phyloP scores from a whole-genome alignment of 2,329 filamentous ascomycete genomes.

The Ophiostoma fasciatum region DNA sequence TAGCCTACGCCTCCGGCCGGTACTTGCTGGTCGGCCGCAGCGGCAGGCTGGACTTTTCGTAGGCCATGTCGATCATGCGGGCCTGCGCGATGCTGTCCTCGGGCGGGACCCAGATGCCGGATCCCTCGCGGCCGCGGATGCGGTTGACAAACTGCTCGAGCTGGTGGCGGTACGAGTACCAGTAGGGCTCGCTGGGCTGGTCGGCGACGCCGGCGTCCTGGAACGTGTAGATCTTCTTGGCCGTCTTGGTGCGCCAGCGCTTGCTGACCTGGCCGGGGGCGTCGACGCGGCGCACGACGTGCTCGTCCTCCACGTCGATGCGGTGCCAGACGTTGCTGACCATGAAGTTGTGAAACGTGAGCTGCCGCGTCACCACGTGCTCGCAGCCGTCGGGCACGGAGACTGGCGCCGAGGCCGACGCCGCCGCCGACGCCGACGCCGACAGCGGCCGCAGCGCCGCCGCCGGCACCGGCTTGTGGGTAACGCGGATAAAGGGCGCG shows the following conservation, averaged over 20 bases:
- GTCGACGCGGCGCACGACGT: conserved; percentile 15
- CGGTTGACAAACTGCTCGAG: conserved; percentile 34
- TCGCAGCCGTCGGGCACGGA: conserved; percentile 5
- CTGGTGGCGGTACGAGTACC: conserved; percentile 30
- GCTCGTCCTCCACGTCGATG: conserved; percentile 22
- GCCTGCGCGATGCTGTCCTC: conserved; percentile 30
- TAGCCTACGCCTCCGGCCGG: conserved; percentile 2
- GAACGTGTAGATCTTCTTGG: conserved; percentile 22
- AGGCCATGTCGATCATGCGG: conserved; percentile 31
- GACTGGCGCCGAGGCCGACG: not conserved
- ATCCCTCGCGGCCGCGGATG: conserved; percentile 23
- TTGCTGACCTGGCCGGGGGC: conserved; percentile 11
- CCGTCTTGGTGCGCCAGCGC: conserved; percentile 9
- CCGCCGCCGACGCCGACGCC: not conserved
- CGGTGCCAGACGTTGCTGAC: conserved; percentile 19
- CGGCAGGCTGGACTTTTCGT: conserved; percentile 21
- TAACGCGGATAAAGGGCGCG: not conserved
- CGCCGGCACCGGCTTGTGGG: conserved; percentile 5
- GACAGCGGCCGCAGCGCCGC: too few relatives aligned
- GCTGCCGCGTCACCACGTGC: conserved; percentile 12
- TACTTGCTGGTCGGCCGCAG: conserved; percentile 11
- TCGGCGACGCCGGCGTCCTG: conserved; percentile 18
- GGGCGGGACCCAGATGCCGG: conserved; percentile 23
- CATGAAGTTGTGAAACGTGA: conserved; percentile 18
- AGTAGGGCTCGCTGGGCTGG: conserved; percentile 21